Percentiles rank a stretch among this genome's conserved stretches.
phyloP scores from a whole-genome alignment of 768 basidiomycete species.

The Pleurotus citrinopileatus region DNA sequence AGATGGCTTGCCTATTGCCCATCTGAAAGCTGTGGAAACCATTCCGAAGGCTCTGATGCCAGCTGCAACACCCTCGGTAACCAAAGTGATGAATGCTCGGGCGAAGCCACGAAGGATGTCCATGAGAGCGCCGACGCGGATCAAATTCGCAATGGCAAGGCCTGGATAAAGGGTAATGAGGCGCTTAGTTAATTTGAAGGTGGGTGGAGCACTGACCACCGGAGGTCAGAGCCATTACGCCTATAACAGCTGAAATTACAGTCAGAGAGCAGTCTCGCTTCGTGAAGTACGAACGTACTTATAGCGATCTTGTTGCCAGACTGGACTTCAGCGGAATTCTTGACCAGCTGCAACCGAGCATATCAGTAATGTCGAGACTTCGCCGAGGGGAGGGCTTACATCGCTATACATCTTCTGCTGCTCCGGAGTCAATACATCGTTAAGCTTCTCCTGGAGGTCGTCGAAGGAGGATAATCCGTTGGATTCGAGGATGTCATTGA shows the following conservation, averaged over 20 bases:
- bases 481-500: neutral
- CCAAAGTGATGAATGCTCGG: conserved; percentile 2
- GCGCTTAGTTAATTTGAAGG: neutral
- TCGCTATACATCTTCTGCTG: conserved; percentile 5
- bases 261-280: no score
- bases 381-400: neutral
- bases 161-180: neutral
- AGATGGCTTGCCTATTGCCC: neutral
- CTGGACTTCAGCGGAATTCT: neutral
- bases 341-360: neutral
- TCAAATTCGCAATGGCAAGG: neutral
- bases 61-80: conserved; percentile 1
- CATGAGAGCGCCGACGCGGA: neutral
- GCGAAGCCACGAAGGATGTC: neutral
- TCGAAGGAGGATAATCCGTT: neutral
- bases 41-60: neutral
- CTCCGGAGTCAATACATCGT: neutral
- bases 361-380: neutral
- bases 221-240: conserved; percentile 1
- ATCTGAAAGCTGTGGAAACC: neutral
- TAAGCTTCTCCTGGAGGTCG: neutral
- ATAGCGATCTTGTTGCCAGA: neutral
- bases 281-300: neutral
- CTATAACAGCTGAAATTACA: neutral
- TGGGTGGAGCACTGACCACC: neutral